Evolutionary conservation across 1,284 basidiomycete species (phyloP).

Genomic region (Coniferiporia weirii): DNA sequence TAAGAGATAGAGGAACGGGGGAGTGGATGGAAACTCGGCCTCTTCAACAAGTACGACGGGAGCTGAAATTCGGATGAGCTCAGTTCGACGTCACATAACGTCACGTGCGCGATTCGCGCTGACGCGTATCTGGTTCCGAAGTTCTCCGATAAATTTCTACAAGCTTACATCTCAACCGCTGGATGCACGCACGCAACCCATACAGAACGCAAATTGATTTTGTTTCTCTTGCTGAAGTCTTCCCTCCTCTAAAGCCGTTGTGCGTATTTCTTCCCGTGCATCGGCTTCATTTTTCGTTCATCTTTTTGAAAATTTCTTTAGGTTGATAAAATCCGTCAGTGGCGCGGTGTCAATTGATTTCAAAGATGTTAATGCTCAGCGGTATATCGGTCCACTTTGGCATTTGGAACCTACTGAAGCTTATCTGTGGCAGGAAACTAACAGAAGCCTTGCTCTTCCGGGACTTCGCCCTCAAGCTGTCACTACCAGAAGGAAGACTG

Average conservation of each 20-base stretch:
- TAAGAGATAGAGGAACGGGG: background rate
- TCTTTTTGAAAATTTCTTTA: constrained; percentile 22
- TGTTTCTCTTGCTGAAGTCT: constrained; percentile 46
- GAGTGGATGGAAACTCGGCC: background rate
- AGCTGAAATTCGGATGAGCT: background rate
- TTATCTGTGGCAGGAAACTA: constrained; percentile 46
- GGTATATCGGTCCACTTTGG: constrained; percentile 36
- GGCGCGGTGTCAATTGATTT: constrained; percentile 62
- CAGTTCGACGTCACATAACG: constrained; percentile 1
- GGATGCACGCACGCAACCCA: constrained; percentile 56
- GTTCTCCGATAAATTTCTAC: constrained; percentile 23
- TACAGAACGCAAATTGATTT: constrained; percentile 64
- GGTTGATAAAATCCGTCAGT: constrained; percentile 26
- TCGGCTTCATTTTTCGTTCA: constrained; percentile 26
- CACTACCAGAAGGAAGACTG: constrained; percentile 64
- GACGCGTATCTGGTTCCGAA: background rate
- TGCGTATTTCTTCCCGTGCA: constrained; percentile 31
- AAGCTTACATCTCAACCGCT: too few species aligned
- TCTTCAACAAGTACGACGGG: too few species aligned
- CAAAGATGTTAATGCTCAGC: constrained; percentile 59
- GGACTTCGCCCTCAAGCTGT: constrained; percentile 65
- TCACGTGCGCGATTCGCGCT: background rate
- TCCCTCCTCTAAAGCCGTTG: constrained; percentile 59
- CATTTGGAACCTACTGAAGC: background rate
- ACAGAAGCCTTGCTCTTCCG: constrained; percentile 71